Percentiles rank a stretch among this genome's conserved stretches.
phyloP scores from a whole-genome alignment of 2,329 filamentous ascomycete genomes.

The Knoxdaviesia proteae region DNA sequence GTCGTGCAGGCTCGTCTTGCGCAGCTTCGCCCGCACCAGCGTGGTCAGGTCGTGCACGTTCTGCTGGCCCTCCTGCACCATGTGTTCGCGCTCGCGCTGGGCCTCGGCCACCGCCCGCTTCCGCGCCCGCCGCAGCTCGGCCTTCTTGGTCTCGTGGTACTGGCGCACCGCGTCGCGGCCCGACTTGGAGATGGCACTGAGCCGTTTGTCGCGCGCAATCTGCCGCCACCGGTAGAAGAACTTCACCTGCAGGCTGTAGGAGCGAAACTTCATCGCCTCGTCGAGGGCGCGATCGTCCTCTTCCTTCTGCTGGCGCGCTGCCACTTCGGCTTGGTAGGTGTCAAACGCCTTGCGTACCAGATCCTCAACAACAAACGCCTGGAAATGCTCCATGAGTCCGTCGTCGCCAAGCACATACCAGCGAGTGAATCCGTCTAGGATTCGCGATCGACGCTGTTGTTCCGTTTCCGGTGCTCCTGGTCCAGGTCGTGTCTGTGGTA shows the following conservation, averaged over 20 bases:
- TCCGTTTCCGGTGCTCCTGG: slow-evolving; percentile 7
- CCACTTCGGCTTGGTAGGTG: slow-evolving; percentile 18
- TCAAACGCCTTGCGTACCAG: slow-evolving; percentile 21
- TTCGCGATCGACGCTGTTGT: slow-evolving; percentile 14
- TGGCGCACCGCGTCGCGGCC: slow-evolving; percentile 28
- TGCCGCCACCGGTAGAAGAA: slow-evolving; percentile 37
- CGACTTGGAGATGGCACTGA: slow-evolving; percentile 27
- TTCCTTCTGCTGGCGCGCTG: slow-evolving; percentile 20
- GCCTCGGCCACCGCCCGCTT: slow-evolving; percentile 3
- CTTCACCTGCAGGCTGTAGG: slow-evolving; percentile 27
- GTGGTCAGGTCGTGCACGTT: slow-evolving; percentile 15
- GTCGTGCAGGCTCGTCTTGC: neutral
- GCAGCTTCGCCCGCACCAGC: slow-evolving; percentile 8
- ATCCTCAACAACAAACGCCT: slow-evolving; percentile 21
- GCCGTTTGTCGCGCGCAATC: slow-evolving; percentile 23
- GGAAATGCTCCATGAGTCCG: slow-evolving; percentile 30
- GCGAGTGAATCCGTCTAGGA: slow-evolving; percentile 25
- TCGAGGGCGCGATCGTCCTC: slow-evolving; percentile 25
- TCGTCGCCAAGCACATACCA: slow-evolving; percentile 34
- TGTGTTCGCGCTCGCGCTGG: slow-evolving; percentile 1
- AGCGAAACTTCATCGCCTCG: slow-evolving; percentile 25
- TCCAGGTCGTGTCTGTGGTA: neutral
- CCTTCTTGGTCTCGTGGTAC: slow-evolving; percentile 20
- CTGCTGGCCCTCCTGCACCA: slow-evolving; percentile 8
- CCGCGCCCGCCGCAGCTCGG: slow-evolving; percentile 5